Conservation (phyloP, 306 rosid genomes). For the Citrullus mucosospermus region DNA sequence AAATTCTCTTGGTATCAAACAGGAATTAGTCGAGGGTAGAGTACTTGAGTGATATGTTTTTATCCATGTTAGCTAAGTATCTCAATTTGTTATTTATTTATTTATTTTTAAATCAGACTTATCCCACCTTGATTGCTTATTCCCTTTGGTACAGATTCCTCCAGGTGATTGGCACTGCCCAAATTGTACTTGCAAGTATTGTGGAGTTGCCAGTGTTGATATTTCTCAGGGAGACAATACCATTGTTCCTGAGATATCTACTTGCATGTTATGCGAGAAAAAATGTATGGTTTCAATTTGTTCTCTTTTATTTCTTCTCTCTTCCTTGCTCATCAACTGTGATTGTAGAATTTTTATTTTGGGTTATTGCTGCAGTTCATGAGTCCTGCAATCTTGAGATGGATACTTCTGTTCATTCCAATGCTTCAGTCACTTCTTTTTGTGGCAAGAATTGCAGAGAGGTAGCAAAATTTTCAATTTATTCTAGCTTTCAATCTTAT, state of each 20-base stretch:
- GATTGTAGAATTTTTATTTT: slow-evolving; percentile 12
- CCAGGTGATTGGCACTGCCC: slow-evolving; percentile 95
- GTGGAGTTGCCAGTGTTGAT: slow-evolving; percentile 45
- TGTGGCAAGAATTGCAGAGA: slow-evolving; percentile 86
- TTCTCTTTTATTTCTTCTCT: slow-evolving; percentile 8
- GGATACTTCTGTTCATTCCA: slow-evolving; percentile 25
- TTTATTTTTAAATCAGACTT: neutral
- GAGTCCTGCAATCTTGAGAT: slow-evolving; percentile 39
- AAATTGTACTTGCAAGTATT: slow-evolving; percentile 80
- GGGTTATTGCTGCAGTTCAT: slow-evolving; percentile 45
- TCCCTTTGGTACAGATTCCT: slow-evolving; percentile 45
- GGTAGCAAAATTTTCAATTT: slow-evolving; percentile 30
- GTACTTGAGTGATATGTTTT: neutral
- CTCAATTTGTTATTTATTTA: neutral
- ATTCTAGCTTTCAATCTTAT: neutral
- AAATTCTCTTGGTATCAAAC: neutral
- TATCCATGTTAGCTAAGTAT: neutral
- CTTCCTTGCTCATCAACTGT: neutral
- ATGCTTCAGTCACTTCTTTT: slow-evolving; percentile 23
- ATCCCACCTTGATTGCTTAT: neutral
- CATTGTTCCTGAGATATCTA: slow-evolving; percentile 19
- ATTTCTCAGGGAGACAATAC: slow-evolving; percentile 25
- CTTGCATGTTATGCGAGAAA: slow-evolving; percentile 75
- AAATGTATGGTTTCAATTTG: slow-evolving; percentile 52
- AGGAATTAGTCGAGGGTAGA: neutral